Conservation (phyloP, 306 rosid species). For the Castanea mollissima region DNA sequence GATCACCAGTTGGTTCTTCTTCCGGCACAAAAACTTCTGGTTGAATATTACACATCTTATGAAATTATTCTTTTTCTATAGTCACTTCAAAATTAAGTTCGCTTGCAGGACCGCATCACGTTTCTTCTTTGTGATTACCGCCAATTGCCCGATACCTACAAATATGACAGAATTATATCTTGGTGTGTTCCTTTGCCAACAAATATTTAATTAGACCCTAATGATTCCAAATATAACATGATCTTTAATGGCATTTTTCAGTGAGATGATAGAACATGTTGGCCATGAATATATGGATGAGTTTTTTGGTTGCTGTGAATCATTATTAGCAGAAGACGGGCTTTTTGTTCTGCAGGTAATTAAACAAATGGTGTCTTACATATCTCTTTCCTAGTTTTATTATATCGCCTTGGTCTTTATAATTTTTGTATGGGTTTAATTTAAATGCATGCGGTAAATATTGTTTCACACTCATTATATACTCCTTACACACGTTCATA, state of each 20-base stretch:
- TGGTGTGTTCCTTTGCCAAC: constrained; percentile 49
- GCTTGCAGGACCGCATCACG: constrained; percentile 57
- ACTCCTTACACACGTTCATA: no score
- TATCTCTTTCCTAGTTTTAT: no score
- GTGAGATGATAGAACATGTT: constrained; percentile 82
- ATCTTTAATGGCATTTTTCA: constrained; percentile 36
- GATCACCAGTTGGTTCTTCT: neutral
- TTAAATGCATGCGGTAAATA: no score
- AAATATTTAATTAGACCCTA: neutral
- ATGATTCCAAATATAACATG: neutral
- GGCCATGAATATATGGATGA: constrained; percentile 84
- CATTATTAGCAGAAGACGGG: constrained; percentile 65
- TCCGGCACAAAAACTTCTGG: neutral
- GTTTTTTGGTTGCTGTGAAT: constrained; percentile 76
- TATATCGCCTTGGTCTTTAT: neutral
- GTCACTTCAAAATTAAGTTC: neutral
- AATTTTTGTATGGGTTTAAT: no score
- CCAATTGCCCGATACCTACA: constrained; percentile 53
- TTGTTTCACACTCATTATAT: no score
- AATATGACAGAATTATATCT: constrained; percentile 80
- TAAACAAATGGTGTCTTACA: neutral
- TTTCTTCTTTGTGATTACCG: constrained; percentile 83
- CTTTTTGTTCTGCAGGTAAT: constrained; percentile 74
- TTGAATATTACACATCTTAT: neutral
- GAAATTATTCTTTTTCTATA: neutral